Base-by-base conservation (phyloP, 2,329 filamentous ascomycete species). In the Colletotrichum tamarilloi region DNA sequence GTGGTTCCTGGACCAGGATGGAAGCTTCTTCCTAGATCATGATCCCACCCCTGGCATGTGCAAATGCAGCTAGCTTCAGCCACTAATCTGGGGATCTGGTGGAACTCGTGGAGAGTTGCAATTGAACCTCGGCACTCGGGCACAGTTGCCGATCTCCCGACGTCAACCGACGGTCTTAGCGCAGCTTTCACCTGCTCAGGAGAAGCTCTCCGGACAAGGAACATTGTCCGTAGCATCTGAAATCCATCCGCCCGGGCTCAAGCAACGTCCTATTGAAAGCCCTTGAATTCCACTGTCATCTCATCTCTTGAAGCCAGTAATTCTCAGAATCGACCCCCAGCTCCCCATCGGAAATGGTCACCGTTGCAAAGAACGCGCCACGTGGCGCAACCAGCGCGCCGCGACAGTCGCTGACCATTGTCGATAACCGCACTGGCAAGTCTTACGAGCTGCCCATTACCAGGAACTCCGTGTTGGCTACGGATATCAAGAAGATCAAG, bases 401-500 rank as follows among this genome's bases (percentile, higher is more conserved):
- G 14, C 77, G 77, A 28, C 77, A 80, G 76, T 79, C 81, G 53
- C 78, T 86, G 74, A 86, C 85, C 19, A 84, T 87, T 28, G 79
- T 84, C 46, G 86, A 88, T 77, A 88, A 88, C 79, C 85, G 86
- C 69, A 88, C 86, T 3, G 84, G 84, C 66, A 82, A 85, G 76
- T 77, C 80, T 24, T 88, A 88, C 68, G 84, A 87, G 77, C 79
- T 88, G 42, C 86, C 86, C 70, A 87, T 88, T 77, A 82, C 79
- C 62, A 79, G 87, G 78, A 88, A 88, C 77, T 83, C 86, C 1
- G 82, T 88, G n/a, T 80, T 81, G 35, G 86, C 86, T 16, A 87
- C 85, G 3, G 86, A 87, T 73, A 84, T 88, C 81, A 88, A 88
- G 77, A 85, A 86, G 77, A 87, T 88, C 77, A 85, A 83, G 76